phyloP scores from a whole-genome alignment of 108 stramenopile genomes.

The Nitzschia putrida region DNA sequence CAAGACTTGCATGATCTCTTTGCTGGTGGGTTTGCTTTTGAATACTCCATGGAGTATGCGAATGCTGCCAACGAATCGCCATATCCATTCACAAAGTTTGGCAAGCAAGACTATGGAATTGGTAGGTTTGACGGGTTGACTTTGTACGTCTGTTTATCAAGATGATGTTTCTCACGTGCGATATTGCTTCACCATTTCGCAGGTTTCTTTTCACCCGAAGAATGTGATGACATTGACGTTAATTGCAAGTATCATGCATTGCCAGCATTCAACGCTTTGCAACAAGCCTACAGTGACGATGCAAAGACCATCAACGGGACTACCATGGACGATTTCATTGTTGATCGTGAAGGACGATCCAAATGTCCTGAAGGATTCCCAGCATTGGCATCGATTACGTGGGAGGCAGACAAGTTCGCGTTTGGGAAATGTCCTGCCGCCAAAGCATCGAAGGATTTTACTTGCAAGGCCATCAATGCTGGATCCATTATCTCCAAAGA shows the following conservation, averaged over 20 bases:
- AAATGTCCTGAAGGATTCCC: constrained; percentile 8
- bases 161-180: neutral
- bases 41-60: constrained; percentile 44
- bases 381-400: constrained; percentile 1
- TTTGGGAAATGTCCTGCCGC: constrained; percentile 3
- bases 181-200: neutral
- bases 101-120: constrained; percentile 32
- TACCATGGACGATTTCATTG: neutral
- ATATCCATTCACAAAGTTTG: constrained; percentile 29
- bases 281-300: constrained; percentile 3
- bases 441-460: neutral
- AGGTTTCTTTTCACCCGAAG: constrained; percentile 21
- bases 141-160: neutral
- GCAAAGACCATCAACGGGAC: neutral
- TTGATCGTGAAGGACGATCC: neutral
- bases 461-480: constrained; percentile 1
- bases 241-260: constrained; percentile 7
- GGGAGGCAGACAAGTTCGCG: constrained; percentile 4
- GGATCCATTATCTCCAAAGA: neutral
- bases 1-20: constrained; percentile 24
- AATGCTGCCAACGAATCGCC: constrained; percentile 12
- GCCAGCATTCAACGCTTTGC: constrained; percentile 1
- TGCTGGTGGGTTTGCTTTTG: constrained; percentile 55
- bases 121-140: constrained; percentile 2
- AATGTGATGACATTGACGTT: constrained; percentile 19